These are phyloP conservation scores for Kregervanrija fluxuum DNA, from an alignment of 805 yeast genomes.

Conservation along the genomic window DNA sequence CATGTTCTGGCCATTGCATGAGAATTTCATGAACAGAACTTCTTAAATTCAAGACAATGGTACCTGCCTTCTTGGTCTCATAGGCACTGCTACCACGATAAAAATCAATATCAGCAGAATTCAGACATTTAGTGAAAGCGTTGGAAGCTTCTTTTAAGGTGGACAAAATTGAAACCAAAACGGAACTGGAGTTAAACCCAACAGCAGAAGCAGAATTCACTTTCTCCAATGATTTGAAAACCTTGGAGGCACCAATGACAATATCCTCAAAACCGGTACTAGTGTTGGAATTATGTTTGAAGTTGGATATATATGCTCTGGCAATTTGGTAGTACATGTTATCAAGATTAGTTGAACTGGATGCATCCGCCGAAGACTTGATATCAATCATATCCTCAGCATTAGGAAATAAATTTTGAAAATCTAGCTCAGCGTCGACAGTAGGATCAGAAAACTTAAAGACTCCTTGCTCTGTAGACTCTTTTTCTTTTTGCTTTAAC, in stretches of 20 bases:
- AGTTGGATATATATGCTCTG: slow-evolving; percentile 38
- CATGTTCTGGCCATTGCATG: slow-evolving; percentile 90
- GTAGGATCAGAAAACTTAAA: slow-evolving; percentile 60
- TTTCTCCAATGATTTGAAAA: slow-evolving; percentile 24
- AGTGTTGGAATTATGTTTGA: slow-evolving; percentile 15
- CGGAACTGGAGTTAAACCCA: slow-evolving; percentile 21
- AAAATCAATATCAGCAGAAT: slow-evolving; percentile 39
- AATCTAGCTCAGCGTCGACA: slow-evolving; percentile 72
- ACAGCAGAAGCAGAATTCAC: slow-evolving; percentile 17
- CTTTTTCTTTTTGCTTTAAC: slow-evolving; percentile 57
- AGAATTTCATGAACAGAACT: slow-evolving; percentile 41
- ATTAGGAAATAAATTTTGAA: slow-evolving; percentile 78
- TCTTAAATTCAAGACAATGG: slow-evolving; percentile 37
- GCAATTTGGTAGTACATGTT: slow-evolving; percentile 45
- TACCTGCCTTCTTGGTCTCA: slow-evolving; percentile 58
- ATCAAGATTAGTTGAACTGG: slow-evolving; percentile 28
- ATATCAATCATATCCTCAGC: slow-evolving; percentile 57
- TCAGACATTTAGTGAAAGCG: slow-evolving; percentile 17
- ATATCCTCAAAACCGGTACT: slow-evolving; percentile 20
- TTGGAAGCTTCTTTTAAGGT: slow-evolving; percentile 29
- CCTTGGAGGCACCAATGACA: slow-evolving; percentile 34
- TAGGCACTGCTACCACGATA: slow-evolving; percentile 54
- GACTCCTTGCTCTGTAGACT: slow-evolving; percentile 50
- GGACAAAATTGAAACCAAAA: slow-evolving; percentile 30
- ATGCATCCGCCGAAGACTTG: slow-evolving; percentile 18